Conservation (phyloP, 2,329 filamentous ascomycete genomes). For the Colletotrichum sp. region DNA sequence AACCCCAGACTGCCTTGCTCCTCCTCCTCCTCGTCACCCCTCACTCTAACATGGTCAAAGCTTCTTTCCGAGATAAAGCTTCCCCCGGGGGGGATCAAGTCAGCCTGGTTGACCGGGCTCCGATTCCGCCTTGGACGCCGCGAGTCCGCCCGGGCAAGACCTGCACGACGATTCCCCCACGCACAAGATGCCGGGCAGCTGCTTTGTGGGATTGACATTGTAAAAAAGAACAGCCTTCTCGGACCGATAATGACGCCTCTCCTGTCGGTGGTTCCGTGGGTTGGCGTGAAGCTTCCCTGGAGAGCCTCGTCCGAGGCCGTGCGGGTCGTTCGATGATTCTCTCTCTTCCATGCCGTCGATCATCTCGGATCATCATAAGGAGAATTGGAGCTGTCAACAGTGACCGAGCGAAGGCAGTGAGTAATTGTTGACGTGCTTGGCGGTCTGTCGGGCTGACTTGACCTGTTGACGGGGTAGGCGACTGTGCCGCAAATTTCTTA, state of each 20-base stretch:
- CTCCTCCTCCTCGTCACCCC: background rate
- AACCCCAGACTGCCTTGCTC: background rate
- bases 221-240: background rate
- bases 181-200: background rate
- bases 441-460: background rate
- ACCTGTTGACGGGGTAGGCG: background rate
- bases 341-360: background rate
- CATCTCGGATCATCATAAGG: background rate
- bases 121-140: background rate
- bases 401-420: constrained; percentile 29
- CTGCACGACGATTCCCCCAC: background rate
- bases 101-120: background rate
- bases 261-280: background rate
- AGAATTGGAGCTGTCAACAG: constrained; percentile 17
- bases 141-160: background rate
- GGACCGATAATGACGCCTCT: background rate
- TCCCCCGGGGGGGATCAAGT: background rate
- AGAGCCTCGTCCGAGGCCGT: background rate
- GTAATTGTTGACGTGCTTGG: background rate
- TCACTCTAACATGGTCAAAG: background rate
- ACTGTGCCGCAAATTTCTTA: background rate
- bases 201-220: background rate
- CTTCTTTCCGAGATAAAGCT: background rate
- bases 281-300: background rate
- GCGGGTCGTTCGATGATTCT: background rate